phyloP scores from a whole-genome alignment of 768 basidiomycete genomes.

The Podaxis mareebaensis region DNA sequence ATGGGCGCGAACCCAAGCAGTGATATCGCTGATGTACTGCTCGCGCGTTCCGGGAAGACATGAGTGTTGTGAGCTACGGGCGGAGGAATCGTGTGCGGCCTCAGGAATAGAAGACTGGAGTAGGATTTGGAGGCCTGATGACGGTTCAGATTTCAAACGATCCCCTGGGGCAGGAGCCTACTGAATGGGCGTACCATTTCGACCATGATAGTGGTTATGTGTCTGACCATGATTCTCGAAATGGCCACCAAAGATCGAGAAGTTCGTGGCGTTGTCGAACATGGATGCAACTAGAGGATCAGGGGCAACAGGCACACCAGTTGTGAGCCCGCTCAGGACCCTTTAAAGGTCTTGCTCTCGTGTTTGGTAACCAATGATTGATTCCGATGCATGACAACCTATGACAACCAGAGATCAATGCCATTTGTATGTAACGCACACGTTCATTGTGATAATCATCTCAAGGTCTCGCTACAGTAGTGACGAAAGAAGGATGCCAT shows the following conservation, averaged over 20 bases:
- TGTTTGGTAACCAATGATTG: no score
- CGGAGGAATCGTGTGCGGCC: conserved; percentile 6
- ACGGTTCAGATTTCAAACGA: background rate
- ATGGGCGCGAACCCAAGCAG: conserved; percentile 1
- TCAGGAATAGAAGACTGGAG: background rate
- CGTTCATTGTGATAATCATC: no score
- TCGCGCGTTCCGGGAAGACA: conserved; percentile 11
- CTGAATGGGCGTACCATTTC: background rate
- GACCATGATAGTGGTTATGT: background rate
- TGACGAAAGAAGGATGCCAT: no score
- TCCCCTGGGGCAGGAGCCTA: background rate
- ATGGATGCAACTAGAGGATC: background rate
- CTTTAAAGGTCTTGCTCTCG: no score
- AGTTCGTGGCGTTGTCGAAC: background rate
- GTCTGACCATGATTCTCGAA: background rate
- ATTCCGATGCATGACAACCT: no score
- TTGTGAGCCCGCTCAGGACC: background rate
- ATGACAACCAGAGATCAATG: no score
- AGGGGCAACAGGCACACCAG: background rate
- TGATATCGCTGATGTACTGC: conserved; percentile 6
- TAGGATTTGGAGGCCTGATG: conserved; percentile 5
- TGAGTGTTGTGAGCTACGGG: background rate
- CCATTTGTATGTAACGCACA: no score
- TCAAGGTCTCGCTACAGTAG: no score
- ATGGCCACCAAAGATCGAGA: background rate